These are phyloP conservation scores for Thuidium tamariscinum DNA, from an alignment of 225 moss, liverwort and hornwort species.

Conservation along the genomic window DNA sequence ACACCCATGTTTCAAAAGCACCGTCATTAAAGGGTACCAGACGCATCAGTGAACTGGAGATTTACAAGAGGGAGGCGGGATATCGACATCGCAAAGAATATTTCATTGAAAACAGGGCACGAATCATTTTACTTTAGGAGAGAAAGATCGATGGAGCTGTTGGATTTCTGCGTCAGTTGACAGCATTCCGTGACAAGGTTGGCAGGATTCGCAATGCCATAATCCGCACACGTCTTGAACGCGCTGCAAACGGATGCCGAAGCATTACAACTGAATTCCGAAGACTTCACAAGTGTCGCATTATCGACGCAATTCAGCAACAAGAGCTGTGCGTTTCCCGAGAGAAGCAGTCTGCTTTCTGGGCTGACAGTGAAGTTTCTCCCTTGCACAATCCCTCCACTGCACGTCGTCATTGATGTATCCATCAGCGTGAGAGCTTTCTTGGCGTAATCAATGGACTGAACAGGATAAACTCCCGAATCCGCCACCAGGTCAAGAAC, in stretches of 20 bases:
- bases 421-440: constrained; percentile 1
- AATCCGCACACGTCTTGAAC: constrained; percentile 35
- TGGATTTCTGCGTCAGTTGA: constrained; percentile 6
- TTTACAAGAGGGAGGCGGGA: neutral
- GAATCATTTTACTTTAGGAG: constrained; percentile 2
- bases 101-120: neutral
- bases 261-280: constrained; percentile 17
- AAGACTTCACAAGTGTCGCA: constrained; percentile 15
- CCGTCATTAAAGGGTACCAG: neutral
- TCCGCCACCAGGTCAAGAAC: constrained; percentile 2
- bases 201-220: constrained; percentile 3
- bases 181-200: constrained; percentile 23
- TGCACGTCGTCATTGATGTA: constrained; percentile 25
- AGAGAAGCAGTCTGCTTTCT: neutral
- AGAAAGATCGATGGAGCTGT: constrained; percentile 22
- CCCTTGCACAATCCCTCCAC: constrained; percentile 18
- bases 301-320: constrained; percentile 22
- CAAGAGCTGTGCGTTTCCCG: constrained; percentile 9
- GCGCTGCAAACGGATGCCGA: constrained; percentile 27
- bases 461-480: constrained; percentile 17
- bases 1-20: neutral
- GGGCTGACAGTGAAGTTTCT: constrained; percentile 1
- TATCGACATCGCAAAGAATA: neutral
- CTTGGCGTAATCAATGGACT: constrained; percentile 10
- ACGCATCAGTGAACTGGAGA: neutral